Conservation (phyloP, 352 stramenopile species). For the Elongisporangium anandrum region DNA sequence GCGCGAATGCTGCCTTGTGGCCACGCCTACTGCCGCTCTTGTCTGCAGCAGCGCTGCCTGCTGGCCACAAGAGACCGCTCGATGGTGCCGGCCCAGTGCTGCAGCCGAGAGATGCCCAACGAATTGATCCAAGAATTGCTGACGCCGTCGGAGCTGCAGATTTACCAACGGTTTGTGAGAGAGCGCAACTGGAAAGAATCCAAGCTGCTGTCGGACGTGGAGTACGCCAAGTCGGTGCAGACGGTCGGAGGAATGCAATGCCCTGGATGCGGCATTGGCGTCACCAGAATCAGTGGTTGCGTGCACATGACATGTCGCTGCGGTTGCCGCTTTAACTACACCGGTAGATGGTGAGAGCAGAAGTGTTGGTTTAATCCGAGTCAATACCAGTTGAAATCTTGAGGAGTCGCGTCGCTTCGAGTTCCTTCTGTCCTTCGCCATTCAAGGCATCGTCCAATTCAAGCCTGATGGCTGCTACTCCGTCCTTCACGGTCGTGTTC, state of each 20-base stretch:
- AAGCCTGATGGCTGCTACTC: neutral
- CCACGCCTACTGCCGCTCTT: conserved; percentile 5
- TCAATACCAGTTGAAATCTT: conserved; percentile 2
- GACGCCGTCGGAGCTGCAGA: conserved; percentile 13
- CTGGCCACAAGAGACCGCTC: conserved; percentile 31
- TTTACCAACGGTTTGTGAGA: conserved; percentile 51
- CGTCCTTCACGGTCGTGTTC: conserved; percentile 40
- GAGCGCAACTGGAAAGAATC: conserved; percentile 44
- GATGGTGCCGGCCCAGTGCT: conserved; percentile 50
- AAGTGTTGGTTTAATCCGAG: conserved; percentile 4
- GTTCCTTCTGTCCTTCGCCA: neutral
- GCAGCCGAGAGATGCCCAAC: conserved; percentile 45
- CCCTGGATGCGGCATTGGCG: conserved; percentile 60
- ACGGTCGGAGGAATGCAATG: conserved; percentile 40
- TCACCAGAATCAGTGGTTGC: conserved; percentile 47
- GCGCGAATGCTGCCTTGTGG: conserved; percentile 2
- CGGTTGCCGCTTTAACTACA: conserved; percentile 14
- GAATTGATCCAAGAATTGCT: conserved; percentile 31
- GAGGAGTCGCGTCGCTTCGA: conserved; percentile 3
- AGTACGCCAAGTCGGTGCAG: conserved; percentile 45
- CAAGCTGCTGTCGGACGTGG: conserved; percentile 49
- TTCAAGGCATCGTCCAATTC: neutral
- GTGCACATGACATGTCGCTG: conserved; percentile 35
- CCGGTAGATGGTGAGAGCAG: neutral
- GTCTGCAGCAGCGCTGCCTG: conserved; percentile 15